phyloP scores from a whole-genome alignment of 2,329 filamentous ascomycete genomes.

The Calonectria pteridis region DNA sequence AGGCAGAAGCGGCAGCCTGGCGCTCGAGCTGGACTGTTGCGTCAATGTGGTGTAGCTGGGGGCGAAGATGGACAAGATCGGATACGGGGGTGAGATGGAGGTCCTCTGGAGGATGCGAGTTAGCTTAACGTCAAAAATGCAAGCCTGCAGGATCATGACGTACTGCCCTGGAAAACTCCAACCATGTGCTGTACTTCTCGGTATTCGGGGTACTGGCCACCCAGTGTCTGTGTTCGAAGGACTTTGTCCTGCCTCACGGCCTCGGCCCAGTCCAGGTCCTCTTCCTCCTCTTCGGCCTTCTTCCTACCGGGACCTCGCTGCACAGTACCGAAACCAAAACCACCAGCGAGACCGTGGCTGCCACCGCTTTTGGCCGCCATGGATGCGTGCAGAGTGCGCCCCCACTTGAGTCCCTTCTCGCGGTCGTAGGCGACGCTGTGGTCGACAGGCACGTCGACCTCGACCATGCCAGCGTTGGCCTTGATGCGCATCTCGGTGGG shows the following conservation, averaged over 20 bases:
- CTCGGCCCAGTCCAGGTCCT: constrained; percentile 73
- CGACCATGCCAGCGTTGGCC: constrained; percentile 83
- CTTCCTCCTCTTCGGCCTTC: constrained; percentile 58
- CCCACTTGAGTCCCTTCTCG: constrained; percentile 85
- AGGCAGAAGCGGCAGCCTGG: constrained; percentile 53
- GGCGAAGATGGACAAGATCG: constrained; percentile 88
- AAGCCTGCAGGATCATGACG: constrained; percentile 47
- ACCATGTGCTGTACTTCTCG: constrained; percentile 89
- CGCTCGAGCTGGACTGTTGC: constrained; percentile 80
- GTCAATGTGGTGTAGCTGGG: constrained; percentile 94
- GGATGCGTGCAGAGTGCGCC: constrained; percentile 76
- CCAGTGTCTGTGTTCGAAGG: constrained; percentile 84
- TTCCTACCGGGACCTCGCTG: constrained; percentile 54
- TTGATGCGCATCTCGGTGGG: constrained; percentile 87
- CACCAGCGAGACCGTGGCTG: constrained; percentile 77
- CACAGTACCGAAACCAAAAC: constrained; percentile 73
- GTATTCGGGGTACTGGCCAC: constrained; percentile 80
- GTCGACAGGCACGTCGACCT: constrained; percentile 90
- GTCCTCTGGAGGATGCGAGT: constrained; percentile 68
- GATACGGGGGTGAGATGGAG: constrained; percentile 88
- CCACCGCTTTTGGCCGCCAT: constrained; percentile 71
- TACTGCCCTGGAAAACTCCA: constrained; percentile 88
- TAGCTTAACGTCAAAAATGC: constrained; percentile 22
- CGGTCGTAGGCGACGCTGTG: constrained; percentile 82
- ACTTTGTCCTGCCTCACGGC: constrained; percentile 79